Percentiles rank a stretch among this genome's conserved stretches.
Conservation (phyloP, 1,284 basidiomycete species). For the Coniferiporia weirii region DNA sequence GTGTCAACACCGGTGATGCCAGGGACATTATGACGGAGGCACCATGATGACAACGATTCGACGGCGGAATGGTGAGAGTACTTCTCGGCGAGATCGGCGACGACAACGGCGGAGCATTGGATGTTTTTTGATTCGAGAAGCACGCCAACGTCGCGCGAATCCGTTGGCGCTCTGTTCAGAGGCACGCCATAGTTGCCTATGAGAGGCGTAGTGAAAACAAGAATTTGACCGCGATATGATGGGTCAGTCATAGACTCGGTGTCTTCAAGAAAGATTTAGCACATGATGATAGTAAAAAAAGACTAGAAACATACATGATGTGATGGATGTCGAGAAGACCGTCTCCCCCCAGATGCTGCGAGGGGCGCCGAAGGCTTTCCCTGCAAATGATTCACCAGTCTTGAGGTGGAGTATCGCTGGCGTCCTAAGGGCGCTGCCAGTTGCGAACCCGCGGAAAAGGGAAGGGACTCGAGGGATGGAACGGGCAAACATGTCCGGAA, state of each 20-base stretch:
- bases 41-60: slow-evolving; percentile 93
- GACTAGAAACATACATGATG: slow-evolving; percentile 67
- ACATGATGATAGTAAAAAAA: slow-evolving; percentile 13
- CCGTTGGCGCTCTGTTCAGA: slow-evolving; percentile 65
- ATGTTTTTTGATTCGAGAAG: slow-evolving; percentile 87
- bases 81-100: slow-evolving; percentile 91
- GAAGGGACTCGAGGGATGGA: slow-evolving; percentile 45
- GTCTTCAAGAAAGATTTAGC: slow-evolving; percentile 43
- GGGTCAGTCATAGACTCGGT: slow-evolving; percentile 99
- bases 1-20: slow-evolving; percentile 97
- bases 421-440: slow-evolving; percentile 45
- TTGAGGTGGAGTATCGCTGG: slow-evolving; percentile 92
- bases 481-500: slow-evolving; percentile 48
- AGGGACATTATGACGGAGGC: slow-evolving; percentile 84
- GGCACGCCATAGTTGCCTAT: slow-evolving; percentile 99
- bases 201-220: slow-evolving; percentile 97
- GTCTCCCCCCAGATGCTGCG: slow-evolving; percentile 93
- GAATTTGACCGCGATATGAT: slow-evolving; percentile 95
- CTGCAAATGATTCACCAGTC: slow-evolving; percentile 88
- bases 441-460: slow-evolving; percentile 57
- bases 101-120: slow-evolving; percentile 90
- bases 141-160: slow-evolving; percentile 84
- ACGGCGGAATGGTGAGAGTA: slow-evolving; percentile 94
- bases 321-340: slow-evolving; percentile 98
- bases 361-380: slow-evolving; percentile 86